Base-by-base conservation (phyloP, 2,329 filamentous ascomycete genomes). In the Canariomyces notabilis region DNA sequence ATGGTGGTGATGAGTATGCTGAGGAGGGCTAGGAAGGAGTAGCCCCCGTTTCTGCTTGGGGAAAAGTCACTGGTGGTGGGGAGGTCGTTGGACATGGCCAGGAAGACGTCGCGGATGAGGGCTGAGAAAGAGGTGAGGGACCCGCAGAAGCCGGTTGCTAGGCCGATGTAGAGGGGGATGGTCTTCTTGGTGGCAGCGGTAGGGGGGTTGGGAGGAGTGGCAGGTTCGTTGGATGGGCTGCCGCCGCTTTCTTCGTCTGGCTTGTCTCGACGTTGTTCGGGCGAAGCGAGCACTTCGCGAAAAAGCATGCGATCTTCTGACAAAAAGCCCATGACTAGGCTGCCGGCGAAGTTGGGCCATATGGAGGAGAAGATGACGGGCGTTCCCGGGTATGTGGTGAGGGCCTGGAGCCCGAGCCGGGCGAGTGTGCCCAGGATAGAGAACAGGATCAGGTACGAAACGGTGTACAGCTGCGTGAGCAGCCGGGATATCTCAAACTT, bases 281-380 rank as follows among this genome's bases (percentile, higher is more conserved):
- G 12, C 18, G 63, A 15, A 4, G 9, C 33, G 9, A 7, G 15
- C 3, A 53, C 21, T 62, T 64, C 43, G 22, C 77, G 77, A 63
- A 95, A 94, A 6, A 95, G 68, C 57, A 77, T 82, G 51, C 80
- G 74, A 59, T 95, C 88, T 66, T 95, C 87, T 8, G 79, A 70
- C 2, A 96, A 74, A 60, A 95, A 94, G 2, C 93, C 91, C 79
- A 97, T 86, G 48, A 95, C 56, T 0, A 94, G 61, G 45, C 86
- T 85, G 1, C 91, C 91, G 1, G 74, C 80, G 37, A 95, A 83
- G 59, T 97, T 96, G 50, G 89, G 83, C 91, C 91, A 97, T 18
- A 95, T 67, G 2, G 86, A 82, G 41, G 80, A 77, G 45, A 87
- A 90, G 5, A 80, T 71, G 18, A 93, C 71, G 0, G 89, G 89